Conservation (phyloP, 768 basidiomycete species). For the Harrya chromipes region DNA sequence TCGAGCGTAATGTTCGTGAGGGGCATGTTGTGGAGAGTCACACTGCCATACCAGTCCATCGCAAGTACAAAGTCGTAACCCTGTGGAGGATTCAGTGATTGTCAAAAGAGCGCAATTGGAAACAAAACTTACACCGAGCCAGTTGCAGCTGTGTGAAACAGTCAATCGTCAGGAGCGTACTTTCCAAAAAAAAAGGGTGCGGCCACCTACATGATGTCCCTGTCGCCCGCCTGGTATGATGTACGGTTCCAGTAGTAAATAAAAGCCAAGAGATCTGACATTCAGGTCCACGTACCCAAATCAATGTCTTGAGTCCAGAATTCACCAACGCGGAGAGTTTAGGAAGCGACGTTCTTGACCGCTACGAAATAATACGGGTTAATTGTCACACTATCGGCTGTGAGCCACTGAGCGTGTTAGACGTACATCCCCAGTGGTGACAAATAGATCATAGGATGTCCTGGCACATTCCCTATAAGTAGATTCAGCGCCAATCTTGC, state of each 20-base stretch:
- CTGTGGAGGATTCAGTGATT: conserved; percentile 16
- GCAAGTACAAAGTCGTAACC: conserved; percentile 36
- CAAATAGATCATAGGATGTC: conserved; percentile 44
- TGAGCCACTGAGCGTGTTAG: too few species aligned
- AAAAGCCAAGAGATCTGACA: too few species aligned
- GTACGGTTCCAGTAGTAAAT: too few species aligned
- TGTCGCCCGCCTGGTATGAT: conserved; percentile 24
- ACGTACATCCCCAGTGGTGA: conserved; percentile 54
- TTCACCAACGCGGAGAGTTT: conserved; percentile 36
- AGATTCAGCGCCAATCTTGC: conserved; percentile 50
- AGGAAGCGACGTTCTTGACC: conserved; percentile 36
- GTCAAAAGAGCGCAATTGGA: not conserved
- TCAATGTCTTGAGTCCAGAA: conserved; percentile 36
- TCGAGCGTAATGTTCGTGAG: conserved; percentile 56
- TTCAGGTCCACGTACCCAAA: too few species aligned
- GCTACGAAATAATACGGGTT: conserved; percentile 22
- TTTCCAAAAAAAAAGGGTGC: too few species aligned
- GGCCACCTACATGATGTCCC: conserved; percentile 27
- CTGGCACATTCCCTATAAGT: conserved; percentile 51
- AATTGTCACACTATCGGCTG: too few species aligned
- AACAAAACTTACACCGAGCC: conserved; percentile 34
- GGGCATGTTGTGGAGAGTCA: conserved; percentile 37
- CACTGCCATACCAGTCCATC: conserved; percentile 47
- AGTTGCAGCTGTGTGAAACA: conserved; percentile 25
- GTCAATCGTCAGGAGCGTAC: too few species aligned